Percentiles rank a stretch among this genome's conserved stretches.
Evolutionary conservation across 139 green algal species (phyloP).

Genomic region (Trebouxia sp.): DNA sequence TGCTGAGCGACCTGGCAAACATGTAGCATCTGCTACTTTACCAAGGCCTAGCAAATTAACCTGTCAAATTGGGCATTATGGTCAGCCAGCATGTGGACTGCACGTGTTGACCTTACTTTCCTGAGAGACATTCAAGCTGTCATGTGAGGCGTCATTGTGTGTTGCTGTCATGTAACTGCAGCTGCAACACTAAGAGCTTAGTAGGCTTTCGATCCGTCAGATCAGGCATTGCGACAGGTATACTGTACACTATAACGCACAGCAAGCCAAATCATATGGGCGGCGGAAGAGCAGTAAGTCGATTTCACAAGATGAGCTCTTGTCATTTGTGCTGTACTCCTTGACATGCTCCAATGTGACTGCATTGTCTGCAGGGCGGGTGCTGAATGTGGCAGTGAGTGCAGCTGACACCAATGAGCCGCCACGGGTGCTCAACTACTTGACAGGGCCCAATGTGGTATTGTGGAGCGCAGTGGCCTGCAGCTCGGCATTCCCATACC

Average conservation of each 20-base stretch:
- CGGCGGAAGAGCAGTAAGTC: too few relatives aligned
- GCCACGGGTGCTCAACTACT: conserved; percentile 90
- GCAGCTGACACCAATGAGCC: conserved; percentile 87
- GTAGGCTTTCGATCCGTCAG: too few relatives aligned
- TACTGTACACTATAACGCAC: too few relatives aligned
- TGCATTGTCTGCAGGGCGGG: conserved; percentile 65
- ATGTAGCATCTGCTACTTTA: not conserved
- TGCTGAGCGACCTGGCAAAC: not conserved
- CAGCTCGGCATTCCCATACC: conserved; percentile 84
- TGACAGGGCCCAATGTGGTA: conserved; percentile 85
- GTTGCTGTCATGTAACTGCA: too few relatives aligned
- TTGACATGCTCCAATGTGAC: not conserved
- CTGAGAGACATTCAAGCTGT: too few relatives aligned
- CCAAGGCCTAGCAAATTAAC: not conserved
- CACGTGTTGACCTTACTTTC: too few relatives aligned
- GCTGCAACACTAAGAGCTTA: too few relatives aligned
- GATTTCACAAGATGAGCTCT: not conserved
- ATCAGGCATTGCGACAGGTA: too few relatives aligned
- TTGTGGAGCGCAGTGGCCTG: conserved; percentile 89
- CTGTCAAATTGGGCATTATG: not conserved
- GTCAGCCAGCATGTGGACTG: not conserved
- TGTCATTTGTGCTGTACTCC: not conserved
- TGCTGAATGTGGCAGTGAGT: conserved; percentile 90
- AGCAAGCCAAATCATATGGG: too few relatives aligned
- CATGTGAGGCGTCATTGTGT: too few relatives aligned